Evolutionary conservation across 108 stramenopile genomes (phyloP).

Genomic region (Skeletonema costatum): DNA sequence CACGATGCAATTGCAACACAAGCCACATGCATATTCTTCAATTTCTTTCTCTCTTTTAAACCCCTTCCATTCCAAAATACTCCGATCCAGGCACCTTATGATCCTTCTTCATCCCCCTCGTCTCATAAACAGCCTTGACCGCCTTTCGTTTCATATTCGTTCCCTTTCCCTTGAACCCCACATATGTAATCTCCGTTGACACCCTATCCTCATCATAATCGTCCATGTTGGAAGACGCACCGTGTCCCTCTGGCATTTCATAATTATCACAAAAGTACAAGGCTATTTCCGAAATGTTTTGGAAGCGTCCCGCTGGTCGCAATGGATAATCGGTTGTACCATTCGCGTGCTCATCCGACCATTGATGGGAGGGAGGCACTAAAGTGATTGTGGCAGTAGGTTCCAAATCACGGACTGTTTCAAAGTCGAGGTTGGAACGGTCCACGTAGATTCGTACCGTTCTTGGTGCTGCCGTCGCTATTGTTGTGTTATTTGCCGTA

Average conservation of each 20-base stretch:
- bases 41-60: slow-evolving; percentile 7
- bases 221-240: slow-evolving; percentile 31
- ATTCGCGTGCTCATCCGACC: not conserved
- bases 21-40: not conserved
- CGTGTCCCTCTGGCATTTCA: slow-evolving; percentile 35
- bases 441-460: slow-evolving; percentile 69
- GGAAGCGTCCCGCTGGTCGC: slow-evolving; percentile 84
- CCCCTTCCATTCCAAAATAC: slow-evolving; percentile 44
- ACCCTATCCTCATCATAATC: slow-evolving; percentile 55
- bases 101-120: slow-evolving; percentile 76
- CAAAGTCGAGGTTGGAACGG: slow-evolving; percentile 85
- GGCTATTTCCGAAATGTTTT: slow-evolving; percentile 72
- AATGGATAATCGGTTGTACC: slow-evolving; percentile 86
- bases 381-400: slow-evolving; percentile 58
- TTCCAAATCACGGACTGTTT: slow-evolving; percentile 74
- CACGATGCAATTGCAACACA: too few relatives aligned
- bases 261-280: slow-evolving; percentile 82
- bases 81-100: slow-evolving; percentile 75
- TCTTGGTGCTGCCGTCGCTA: slow-evolving; percentile 53
- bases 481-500: not conserved
- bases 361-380: slow-evolving; percentile 71
- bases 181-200: slow-evolving; percentile 74
- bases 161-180: slow-evolving; percentile 88
- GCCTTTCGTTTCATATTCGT: slow-evolving; percentile 67
- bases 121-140: slow-evolving; percentile 82